A percentile compares a stretch with the other conserved stretches of the same genome.
Conservation (phyloP, 345 rosid genomes). For the Dipteronia dyeriana region DNA sequence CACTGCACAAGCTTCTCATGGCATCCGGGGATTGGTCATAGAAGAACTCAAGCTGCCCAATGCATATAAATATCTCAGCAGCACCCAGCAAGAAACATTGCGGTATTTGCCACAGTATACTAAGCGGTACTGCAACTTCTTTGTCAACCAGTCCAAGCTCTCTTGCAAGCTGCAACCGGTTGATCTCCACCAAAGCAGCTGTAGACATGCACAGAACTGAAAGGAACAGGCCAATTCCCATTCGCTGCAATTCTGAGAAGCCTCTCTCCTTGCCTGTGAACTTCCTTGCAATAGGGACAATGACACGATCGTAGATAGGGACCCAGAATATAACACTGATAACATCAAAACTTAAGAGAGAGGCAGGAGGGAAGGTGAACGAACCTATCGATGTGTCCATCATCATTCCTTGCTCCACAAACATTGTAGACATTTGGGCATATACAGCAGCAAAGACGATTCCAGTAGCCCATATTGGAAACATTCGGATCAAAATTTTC, state of each 20-base stretch:
- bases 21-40: conserved; percentile 96
- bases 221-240: conserved; percentile 87
- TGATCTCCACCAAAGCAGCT: conserved; percentile 81
- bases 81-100: conserved; percentile 89
- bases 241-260: conserved; percentile 84
- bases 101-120: conserved; percentile 87
- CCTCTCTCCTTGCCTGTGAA: conserved; percentile 88
- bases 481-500: conserved; percentile 88
- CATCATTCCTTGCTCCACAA: conserved; percentile 89
- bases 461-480: conserved; percentile 94
- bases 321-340: conserved; percentile 86
- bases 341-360: conserved; percentile 77
- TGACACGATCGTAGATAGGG: conserved; percentile 72
- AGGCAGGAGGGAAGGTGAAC: conserved; percentile 84
- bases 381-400: conserved; percentile 87
- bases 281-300: conserved; percentile 75
- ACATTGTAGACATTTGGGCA: conserved; percentile 91
- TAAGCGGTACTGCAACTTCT: conserved; percentile 60
- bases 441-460: conserved; percentile 80
- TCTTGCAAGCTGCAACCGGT: conserved; percentile 61
- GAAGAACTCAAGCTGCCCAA: conserved; percentile 91
- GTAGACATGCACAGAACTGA: conserved; percentile 75
- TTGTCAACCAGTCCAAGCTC: conserved; percentile 68
- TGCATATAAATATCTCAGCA: conserved; percentile 79
- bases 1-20: conserved; percentile 88